A percentile compares a stretch with the other conserved stretches of the same genome.
These are phyloP conservation scores for Psilocybe tampanensis DNA, from an alignment of 768 basidiomycete species.

Conservation along the genomic window DNA sequence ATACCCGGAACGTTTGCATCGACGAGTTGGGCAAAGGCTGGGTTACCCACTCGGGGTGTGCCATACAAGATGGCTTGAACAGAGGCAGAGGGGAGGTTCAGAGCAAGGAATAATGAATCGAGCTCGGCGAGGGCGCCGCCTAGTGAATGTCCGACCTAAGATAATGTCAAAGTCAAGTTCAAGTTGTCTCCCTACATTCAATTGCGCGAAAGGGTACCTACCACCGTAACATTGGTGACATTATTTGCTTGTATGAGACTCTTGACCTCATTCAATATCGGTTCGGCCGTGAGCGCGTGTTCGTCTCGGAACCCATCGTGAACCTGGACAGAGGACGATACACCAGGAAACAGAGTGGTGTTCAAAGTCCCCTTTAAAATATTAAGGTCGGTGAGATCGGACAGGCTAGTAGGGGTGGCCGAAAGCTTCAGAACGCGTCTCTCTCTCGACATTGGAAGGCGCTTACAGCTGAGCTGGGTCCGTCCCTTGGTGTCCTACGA, in stretches of 20 bases:
- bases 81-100: slow-evolving; percentile 45
- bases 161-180: neutral
- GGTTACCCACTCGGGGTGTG: slow-evolving; percentile 54
- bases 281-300: slow-evolving; percentile 37
- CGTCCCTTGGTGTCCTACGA: slow-evolving; percentile 65
- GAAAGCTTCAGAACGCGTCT: too few relatives aligned
- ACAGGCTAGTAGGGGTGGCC: too few relatives aligned
- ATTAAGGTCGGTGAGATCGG: slow-evolving; percentile 50
- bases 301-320: slow-evolving; percentile 54
- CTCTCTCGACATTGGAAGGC: too few relatives aligned
- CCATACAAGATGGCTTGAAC: slow-evolving; percentile 51
- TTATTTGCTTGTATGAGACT: slow-evolving; percentile 32
- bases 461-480: too few relatives aligned
- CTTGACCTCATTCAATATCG: slow-evolving; percentile 45
- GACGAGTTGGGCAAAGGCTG: slow-evolving; percentile 48
- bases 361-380: slow-evolving; percentile 40
- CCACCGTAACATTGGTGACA: slow-evolving; percentile 41
- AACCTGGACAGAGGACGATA: slow-evolving; percentile 40
- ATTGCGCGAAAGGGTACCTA: too few relatives aligned
- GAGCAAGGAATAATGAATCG: slow-evolving; percentile 48
- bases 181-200: too few relatives aligned
- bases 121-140: slow-evolving; percentile 59
- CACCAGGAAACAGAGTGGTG: slow-evolving; percentile 50
- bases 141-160: slow-evolving; percentile 50
- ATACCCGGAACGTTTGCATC: slow-evolving; percentile 46